Percentiles rank a stretch among this genome's conserved stretches.
Evolutionary conservation across 2,329 filamentous ascomycete genomes (phyloP).

Genomic region (Ophiostoma fasciatum): DNA sequence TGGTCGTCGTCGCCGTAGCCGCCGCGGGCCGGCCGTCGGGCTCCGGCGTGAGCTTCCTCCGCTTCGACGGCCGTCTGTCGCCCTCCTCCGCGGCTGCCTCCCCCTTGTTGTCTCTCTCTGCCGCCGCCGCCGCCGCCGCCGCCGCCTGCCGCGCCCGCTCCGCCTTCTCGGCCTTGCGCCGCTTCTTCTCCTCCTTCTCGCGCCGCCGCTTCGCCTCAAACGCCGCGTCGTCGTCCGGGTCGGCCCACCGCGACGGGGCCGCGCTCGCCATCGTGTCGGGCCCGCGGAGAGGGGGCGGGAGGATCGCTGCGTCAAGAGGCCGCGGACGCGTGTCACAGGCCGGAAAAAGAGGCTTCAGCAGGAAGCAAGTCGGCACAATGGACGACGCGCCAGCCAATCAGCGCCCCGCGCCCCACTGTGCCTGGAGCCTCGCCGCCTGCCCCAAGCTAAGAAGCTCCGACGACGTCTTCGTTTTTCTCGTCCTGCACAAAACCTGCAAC

Average conservation of each 20-base stretch:
- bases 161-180: constrained; percentile 44
- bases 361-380: too few species aligned
- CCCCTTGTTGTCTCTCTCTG: constrained; percentile 14
- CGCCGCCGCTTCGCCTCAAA: constrained; percentile 56
- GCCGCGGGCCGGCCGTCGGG: constrained; percentile 9
- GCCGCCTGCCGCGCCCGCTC: constrained; percentile 19
- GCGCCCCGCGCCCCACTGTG: neutral
- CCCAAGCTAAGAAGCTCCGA: too few species aligned
- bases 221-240: constrained; percentile 66
- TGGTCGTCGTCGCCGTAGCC: constrained; percentile 2
- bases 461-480: too few species aligned
- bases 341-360: too few species aligned
- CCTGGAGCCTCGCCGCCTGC: constrained; percentile 2
- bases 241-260: constrained; percentile 71
- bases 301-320: too few species aligned
- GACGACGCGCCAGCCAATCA: constrained; percentile 2
- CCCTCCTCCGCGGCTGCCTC: constrained; percentile 16
- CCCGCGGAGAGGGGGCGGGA: too few species aligned
- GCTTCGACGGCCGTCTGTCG: constrained; percentile 41
- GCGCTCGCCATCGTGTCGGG: constrained; percentile 39
- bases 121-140: constrained; percentile 12
- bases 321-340: too few species aligned
- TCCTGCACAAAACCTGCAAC: too few species aligned
- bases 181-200: constrained; percentile 83
- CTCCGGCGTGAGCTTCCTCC: constrained; percentile 41